phyloP scores from a whole-genome alignment of 2,329 filamentous ascomycete genomes.

The Penicillium occitanis region DNA sequence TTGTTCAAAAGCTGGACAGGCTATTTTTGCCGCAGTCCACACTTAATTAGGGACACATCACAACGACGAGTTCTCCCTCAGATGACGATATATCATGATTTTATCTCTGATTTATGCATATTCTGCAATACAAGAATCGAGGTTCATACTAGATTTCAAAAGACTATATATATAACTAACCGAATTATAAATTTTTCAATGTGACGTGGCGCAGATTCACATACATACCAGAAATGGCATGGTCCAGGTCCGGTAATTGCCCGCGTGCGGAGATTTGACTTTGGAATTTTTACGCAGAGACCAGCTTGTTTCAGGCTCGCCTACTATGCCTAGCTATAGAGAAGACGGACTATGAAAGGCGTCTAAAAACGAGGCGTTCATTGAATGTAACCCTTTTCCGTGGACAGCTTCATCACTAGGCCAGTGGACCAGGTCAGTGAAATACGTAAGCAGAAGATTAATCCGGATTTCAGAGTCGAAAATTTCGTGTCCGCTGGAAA shows the following conservation, averaged over 20 bases:
- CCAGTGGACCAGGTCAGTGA: neutral
- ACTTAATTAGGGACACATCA: neutral
- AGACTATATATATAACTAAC: neutral
- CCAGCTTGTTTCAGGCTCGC: neutral
- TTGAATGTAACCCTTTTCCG: conserved; percentile 3
- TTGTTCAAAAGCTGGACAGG: neutral
- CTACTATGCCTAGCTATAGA: neutral
- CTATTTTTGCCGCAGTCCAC: neutral
- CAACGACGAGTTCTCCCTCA: neutral
- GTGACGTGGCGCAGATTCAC: neutral
- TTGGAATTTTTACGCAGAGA: neutral
- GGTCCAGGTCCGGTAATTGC: neutral
- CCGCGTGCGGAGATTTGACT: conserved; percentile 7
- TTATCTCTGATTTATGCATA: no score
- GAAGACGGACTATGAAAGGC: neutral
- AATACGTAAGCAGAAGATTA: neutral
- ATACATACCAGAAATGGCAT: neutral
- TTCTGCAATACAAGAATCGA: neutral
- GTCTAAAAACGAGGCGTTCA: neutral
- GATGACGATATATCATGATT: neutral
- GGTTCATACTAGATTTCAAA: neutral
- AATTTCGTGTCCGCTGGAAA: neutral
- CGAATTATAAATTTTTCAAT: neutral
- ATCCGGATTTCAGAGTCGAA: neutral
- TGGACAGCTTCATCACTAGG: neutral